Conservation (phyloP, 306 rosid species). For the Gillenia trifoliata region DNA sequence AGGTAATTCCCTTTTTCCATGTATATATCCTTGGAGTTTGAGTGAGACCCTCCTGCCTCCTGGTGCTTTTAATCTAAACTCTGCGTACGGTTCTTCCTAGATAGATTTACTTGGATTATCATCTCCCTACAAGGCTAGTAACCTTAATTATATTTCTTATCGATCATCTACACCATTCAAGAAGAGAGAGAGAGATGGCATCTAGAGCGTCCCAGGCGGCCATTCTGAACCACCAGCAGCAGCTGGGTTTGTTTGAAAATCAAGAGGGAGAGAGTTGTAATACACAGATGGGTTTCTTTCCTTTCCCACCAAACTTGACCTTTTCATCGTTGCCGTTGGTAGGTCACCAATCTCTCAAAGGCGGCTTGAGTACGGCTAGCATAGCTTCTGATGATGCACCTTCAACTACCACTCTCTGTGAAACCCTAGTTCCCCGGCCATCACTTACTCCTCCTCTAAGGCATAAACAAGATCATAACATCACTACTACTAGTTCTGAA, state of each 20-base stretch:
- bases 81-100: conserved; percentile 4
- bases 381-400: conserved; percentile 13
- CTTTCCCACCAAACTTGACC: conserved; percentile 51
- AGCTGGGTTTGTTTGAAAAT: conserved; percentile 44
- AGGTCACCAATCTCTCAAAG: conserved; percentile 35
- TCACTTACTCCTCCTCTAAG: conserved; percentile 27
- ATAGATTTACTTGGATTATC: conserved; percentile 1
- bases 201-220: conserved; percentile 36
- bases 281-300: conserved; percentile 59
- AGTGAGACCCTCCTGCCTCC: conserved; percentile 1
- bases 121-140: not conserved
- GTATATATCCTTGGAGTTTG: conserved; percentile 16
- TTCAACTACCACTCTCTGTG: conserved; percentile 39
- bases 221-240: not conserved
- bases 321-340: conserved; percentile 38
- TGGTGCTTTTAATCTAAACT: conserved; percentile 7
- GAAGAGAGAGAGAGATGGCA: conserved; percentile 34
- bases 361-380: conserved; percentile 23
- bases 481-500: conserved; percentile 23
- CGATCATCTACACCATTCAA: conserved; percentile 17
- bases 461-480: conserved; percentile 31
- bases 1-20: conserved; percentile 1
- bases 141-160: not conserved
- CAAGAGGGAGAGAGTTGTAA: conserved; percentile 32
- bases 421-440: conserved; percentile 64